Base-by-base conservation (phyloP, 1,139 yeast species). In the Magnusiomyces fungicola region DNA sequence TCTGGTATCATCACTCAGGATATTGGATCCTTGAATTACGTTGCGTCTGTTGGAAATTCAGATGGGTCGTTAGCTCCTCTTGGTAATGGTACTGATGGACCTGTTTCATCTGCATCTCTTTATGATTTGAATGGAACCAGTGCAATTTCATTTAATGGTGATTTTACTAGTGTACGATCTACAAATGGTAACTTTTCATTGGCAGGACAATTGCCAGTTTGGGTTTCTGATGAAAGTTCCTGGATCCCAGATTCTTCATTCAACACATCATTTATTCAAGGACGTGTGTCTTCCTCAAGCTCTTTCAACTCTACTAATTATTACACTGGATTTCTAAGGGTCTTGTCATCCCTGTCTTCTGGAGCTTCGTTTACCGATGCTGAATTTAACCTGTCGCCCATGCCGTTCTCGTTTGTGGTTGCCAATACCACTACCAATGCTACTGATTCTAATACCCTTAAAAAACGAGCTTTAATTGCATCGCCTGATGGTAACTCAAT, bases 111-210 rank as follows among this genome's bases (percentile, higher is more conserved):
- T 12, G 59, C 66, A 16, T 62, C 56, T 12, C 53, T 53, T 2
- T 58, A 61, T 46, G 50, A 52, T 22, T 45, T 59, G 41, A 61
- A 62, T 48, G 64, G 56, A 36, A 59, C 59, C 66, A 73, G 71
- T 64, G 63, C 61, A 12, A 43, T 66, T 30, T 73, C 67, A 16
- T 59, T 77, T 47, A 64, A 73, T 36, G 64, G 69, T 1, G 51
- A 56, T 27, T 63, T 66, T 38, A 49, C 62, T 12, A 46, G 52
- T 21, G 54, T 61, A 7, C 48, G 48, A 21, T 54, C 53, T 6
- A 49, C 47, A 27, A 43, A 32, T 7, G 48, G 34, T 10, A 42
- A 21, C 27, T 42, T 32, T 22, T 32, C 36, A 19, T 25, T 42
- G n/a, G 12, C 38, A 3, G 38, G 37, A 5, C 30, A 29, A 14